A percentile compares a stretch with the other conserved stretches of the same genome.
Evolutionary conservation across 257 asterid genomes (phyloP).

Genomic region (Asclepias syriaca): DNA sequence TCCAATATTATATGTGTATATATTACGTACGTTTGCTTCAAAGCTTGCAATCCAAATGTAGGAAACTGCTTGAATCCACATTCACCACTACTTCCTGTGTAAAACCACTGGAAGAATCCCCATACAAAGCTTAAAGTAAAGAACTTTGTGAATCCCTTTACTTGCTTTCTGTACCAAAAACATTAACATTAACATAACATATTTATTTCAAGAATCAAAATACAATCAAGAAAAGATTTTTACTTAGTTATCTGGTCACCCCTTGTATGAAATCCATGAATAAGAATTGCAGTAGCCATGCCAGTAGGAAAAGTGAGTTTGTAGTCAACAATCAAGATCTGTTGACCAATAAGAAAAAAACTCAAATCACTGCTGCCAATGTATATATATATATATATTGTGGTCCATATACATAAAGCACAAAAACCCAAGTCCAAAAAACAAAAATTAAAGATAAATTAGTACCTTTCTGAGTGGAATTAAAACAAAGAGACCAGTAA

Average conservation of each 20-base stretch:
- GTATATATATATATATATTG: background rate
- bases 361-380: background rate
- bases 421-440: background rate
- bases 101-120: slow-evolving; percentile 92
- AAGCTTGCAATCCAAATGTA: slow-evolving; percentile 76
- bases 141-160: slow-evolving; percentile 55
- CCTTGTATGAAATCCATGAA: slow-evolving; percentile 75
- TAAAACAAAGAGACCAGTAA: slow-evolving; percentile 74
- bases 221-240: background rate
- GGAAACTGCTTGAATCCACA: slow-evolving; percentile 85
- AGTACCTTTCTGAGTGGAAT: slow-evolving; percentile 84
- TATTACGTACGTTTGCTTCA: slow-evolving; percentile 47
- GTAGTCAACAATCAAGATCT: slow-evolving; percentile 83
- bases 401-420: background rate
- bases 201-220: background rate
- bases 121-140: slow-evolving; percentile 61
- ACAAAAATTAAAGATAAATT: background rate
- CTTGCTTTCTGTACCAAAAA: slow-evolving; percentile 64
- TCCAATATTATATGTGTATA: no score
- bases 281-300: slow-evolving; percentile 88
- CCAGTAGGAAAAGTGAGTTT: slow-evolving; percentile 91
- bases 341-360: slow-evolving; percentile 24
- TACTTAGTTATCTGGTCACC: slow-evolving; percentile 75
- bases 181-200: background rate
- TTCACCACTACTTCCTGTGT: slow-evolving; percentile 44